Percentiles rank a stretch among this genome's conserved stretches.
phyloP scores from a whole-genome alignment of 805 yeast genomes.

The Gaillardinia entomophila region DNA sequence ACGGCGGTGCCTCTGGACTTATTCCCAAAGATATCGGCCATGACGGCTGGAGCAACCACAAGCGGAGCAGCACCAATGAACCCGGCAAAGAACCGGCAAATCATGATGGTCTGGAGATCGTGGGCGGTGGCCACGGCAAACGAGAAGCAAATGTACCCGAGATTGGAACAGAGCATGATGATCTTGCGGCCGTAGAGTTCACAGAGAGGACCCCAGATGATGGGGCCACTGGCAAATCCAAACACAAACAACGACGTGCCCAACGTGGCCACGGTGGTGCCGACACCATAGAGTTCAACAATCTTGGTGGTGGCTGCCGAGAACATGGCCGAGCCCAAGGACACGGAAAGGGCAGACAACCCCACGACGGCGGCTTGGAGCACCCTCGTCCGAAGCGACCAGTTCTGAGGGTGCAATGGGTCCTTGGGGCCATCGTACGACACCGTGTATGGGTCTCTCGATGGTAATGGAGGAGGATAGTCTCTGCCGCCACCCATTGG shows the following conservation, averaged over 20 bases:
- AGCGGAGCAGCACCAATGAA: slow-evolving; percentile 19
- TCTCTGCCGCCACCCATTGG: slow-evolving; percentile 63
- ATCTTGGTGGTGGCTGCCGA: slow-evolving; percentile 54
- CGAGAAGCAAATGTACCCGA: slow-evolving; percentile 54
- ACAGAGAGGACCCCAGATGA: slow-evolving; percentile 86
- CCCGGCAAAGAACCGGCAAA: slow-evolving; percentile 18
- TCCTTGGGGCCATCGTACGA: slow-evolving; percentile 12
- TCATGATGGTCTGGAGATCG: slow-evolving; percentile 16
- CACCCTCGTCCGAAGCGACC: slow-evolving; percentile 28
- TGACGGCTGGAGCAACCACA: slow-evolving; percentile 18
- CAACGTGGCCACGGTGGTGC: slow-evolving; percentile 63
- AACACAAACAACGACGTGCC: slow-evolving; percentile 79
- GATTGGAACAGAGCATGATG: slow-evolving; percentile 50
- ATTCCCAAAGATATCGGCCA: slow-evolving; percentile 15
- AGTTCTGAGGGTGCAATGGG: slow-evolving; percentile 24
- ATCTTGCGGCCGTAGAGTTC: slow-evolving; percentile 69
- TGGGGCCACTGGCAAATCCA: slow-evolving; percentile 92
- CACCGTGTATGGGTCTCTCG: slow-evolving; percentile 28
- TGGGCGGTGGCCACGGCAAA: slow-evolving; percentile 32
- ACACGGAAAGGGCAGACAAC: slow-evolving; percentile 35
- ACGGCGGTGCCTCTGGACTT: slow-evolving; percentile 16
- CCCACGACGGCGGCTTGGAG: slow-evolving; percentile 1
- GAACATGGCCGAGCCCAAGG: slow-evolving; percentile 83
- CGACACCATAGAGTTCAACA: slow-evolving; percentile 50
- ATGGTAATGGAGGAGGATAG: slow-evolving; percentile 58